phyloP scores from a whole-genome alignment of 805 yeast species.

The Starmerella bombicola region DNA sequence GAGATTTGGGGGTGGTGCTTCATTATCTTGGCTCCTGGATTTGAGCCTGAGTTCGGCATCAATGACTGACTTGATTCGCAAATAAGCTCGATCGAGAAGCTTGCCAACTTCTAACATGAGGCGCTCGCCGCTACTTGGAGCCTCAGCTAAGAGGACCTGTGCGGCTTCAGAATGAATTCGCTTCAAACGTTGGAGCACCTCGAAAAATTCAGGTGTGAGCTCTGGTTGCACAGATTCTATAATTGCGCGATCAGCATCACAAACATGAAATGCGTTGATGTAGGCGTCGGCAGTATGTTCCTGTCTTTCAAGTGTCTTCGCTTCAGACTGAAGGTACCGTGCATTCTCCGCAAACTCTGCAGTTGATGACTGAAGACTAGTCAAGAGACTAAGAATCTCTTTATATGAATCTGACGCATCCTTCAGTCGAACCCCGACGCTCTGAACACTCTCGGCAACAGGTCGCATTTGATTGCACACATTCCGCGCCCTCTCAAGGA shows the following conservation, averaged over 20 bases:
- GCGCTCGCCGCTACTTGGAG: constrained; percentile 38
- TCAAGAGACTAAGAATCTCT: constrained; percentile 21
- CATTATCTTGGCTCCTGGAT: not conserved
- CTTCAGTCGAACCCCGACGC: constrained; percentile 21
- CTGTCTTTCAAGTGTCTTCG: constrained; percentile 20
- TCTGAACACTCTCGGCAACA: constrained; percentile 23
- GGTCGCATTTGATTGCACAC: constrained; percentile 29
- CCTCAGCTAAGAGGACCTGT: constrained; percentile 43
- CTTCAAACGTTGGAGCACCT: constrained; percentile 47
- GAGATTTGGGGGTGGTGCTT: constrained; percentile 1
- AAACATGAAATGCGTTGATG: constrained; percentile 51
- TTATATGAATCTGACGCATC: constrained; percentile 15
- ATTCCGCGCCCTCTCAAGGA: constrained; percentile 17
- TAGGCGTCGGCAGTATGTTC: constrained; percentile 26
- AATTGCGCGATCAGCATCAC: constrained; percentile 56
- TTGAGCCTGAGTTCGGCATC: constrained; percentile 22
- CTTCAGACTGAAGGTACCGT: constrained; percentile 21
- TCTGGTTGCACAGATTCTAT: constrained; percentile 29
- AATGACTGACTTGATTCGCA: constrained; percentile 39
- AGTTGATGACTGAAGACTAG: constrained; percentile 20
- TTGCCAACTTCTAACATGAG: constrained; percentile 28
- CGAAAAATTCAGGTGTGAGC: constrained; percentile 44
- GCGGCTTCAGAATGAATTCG: constrained; percentile 55
- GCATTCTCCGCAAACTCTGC: constrained; percentile 25
- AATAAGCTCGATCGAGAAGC: constrained; percentile 42